Evolutionary conservation across 352 stramenopile species (phyloP).

Genomic region (Phytophthora pistaciae): DNA sequence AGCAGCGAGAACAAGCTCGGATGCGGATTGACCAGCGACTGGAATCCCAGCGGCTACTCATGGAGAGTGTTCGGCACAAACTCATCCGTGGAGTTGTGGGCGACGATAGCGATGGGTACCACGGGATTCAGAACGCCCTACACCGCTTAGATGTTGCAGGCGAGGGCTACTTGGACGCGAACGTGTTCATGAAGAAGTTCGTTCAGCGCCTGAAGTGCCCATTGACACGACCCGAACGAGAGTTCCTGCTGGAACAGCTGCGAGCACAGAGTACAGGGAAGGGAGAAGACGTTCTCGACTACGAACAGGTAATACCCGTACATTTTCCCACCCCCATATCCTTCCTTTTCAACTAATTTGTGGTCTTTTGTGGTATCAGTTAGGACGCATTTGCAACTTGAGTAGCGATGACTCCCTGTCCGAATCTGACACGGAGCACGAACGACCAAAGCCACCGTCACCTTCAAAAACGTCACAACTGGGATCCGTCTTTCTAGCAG

Average conservation of each 20-base stretch:
- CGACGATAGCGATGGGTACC: conserved; percentile 41
- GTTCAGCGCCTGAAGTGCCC: conserved; percentile 50
- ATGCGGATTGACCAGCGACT: conserved; percentile 64
- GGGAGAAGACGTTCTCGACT: conserved; percentile 45
- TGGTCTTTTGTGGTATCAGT: neutral
- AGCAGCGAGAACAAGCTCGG: conserved; percentile 14
- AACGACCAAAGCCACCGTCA: conserved; percentile 7
- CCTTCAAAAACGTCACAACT: conserved; percentile 36
- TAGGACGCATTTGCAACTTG: conserved; percentile 53
- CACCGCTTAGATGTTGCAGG: conserved; percentile 44
- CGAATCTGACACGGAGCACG: conserved; percentile 36
- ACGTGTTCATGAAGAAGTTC: conserved; percentile 50
- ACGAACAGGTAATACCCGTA: conserved; percentile 45
- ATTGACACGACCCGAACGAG: conserved; percentile 52
- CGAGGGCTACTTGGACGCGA: conserved; percentile 49
- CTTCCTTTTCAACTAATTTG: neutral
- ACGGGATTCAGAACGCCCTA: conserved; percentile 53
- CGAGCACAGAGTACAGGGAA: conserved; percentile 20
- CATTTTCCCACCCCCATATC: neutral
- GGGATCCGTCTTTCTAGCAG: conserved; percentile 27
- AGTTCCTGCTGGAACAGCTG: conserved; percentile 60
- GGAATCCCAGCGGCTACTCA: conserved; percentile 56
- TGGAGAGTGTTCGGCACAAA: conserved; percentile 62
- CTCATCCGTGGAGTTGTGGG: conserved; percentile 54
- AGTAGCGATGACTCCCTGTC: conserved; percentile 64